phyloP scores from a whole-genome alignment of 2,329 filamentous ascomycete genomes.

The Curvularia hawaiiensis region DNA sequence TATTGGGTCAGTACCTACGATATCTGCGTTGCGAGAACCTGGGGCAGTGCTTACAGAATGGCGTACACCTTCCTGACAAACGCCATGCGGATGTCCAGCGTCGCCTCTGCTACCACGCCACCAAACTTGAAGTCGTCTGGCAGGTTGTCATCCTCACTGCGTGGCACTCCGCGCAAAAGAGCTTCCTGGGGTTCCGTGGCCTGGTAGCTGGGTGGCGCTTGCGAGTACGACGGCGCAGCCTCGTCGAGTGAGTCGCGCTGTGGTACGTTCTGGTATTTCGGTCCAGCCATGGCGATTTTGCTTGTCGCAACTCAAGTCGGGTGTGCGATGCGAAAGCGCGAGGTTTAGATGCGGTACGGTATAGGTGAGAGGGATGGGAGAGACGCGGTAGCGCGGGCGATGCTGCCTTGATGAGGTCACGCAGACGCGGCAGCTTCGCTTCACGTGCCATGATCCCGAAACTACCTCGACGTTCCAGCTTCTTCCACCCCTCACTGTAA shows the following conservation, averaged over 20 bases:
- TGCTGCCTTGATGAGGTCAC: constrained; percentile 18
- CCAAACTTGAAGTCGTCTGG: constrained; percentile 99
- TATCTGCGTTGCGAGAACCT: not conserved
- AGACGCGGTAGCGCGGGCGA: constrained; percentile 10
- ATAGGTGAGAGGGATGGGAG: not conserved
- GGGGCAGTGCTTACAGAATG: constrained; percentile 67
- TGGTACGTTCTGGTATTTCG: constrained; percentile 83
- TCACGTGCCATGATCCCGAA: constrained; percentile 11
- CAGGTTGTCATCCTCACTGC: constrained; percentile 85
- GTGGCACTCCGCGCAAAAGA: constrained; percentile 67
- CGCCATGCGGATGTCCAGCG: constrained; percentile 93
- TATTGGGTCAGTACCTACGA: constrained; percentile 18
- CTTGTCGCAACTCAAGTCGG: not conserved
- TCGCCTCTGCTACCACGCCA: constrained; percentile 89
- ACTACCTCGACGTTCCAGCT: constrained; percentile 7
- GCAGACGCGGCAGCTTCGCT: constrained; percentile 6
- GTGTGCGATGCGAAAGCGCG: not conserved
- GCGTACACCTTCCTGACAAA: constrained; percentile 98
- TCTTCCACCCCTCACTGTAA: constrained; percentile 5
- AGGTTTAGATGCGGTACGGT: not conserved
- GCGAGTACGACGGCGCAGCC: constrained; percentile 59
- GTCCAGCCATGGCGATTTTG: constrained; percentile 66
- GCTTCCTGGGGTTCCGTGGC: constrained; percentile 63
- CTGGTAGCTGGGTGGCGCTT: constrained; percentile 83
- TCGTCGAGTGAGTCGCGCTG: constrained; percentile 87